Evolutionary conservation across 2,329 filamentous ascomycete species (phyloP).

Genomic region (Paradendryphiella salina): DNA sequence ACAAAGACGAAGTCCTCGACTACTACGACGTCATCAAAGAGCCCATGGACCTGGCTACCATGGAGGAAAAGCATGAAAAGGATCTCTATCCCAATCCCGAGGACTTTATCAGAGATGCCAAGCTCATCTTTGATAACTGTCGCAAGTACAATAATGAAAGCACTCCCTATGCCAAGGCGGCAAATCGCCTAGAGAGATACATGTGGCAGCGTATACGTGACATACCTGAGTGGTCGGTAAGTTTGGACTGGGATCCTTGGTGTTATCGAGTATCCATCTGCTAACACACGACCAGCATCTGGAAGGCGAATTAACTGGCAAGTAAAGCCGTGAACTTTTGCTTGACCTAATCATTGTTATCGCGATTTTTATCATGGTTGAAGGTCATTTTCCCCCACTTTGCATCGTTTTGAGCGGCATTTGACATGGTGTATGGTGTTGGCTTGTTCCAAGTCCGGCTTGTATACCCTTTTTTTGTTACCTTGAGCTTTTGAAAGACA

Average conservation of each 20-base stretch:
- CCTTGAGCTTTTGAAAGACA: not conserved
- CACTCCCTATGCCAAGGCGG: constrained; percentile 92
- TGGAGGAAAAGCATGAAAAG: constrained; percentile 93
- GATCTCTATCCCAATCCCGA: constrained; percentile 90
- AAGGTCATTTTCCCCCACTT: not conserved
- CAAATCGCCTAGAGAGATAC: constrained; percentile 88
- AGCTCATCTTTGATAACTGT: constrained; percentile 91
- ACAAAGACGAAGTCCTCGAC: constrained; percentile 93
- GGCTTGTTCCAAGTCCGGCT: not conserved
- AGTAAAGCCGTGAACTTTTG: constrained; percentile 13
- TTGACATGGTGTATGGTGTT: constrained; percentile 19
- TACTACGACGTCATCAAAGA: constrained; percentile 99
- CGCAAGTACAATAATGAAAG: constrained; percentile 94
- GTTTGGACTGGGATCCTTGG: constrained; percentile 9
- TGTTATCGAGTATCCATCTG: not conserved
- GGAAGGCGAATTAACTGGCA: constrained; percentile 37
- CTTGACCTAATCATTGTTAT: not conserved
- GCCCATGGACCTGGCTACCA: constrained; percentile 94
- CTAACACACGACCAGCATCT: constrained; percentile 30
- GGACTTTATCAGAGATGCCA: constrained; percentile 87
- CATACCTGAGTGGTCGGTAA: constrained; percentile 78
- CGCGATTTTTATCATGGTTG: not conserved
- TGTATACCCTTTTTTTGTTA: constrained; percentile 13
- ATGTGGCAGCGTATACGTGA: constrained; percentile 94
- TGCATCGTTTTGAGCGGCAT: constrained; percentile 20